Evolutionary conservation across 1,284 basidiomycete species (phyloP), one percentile per base, ranked within the genome.

Genomic region (Kalmanozyma brasiliensis): DNA sequence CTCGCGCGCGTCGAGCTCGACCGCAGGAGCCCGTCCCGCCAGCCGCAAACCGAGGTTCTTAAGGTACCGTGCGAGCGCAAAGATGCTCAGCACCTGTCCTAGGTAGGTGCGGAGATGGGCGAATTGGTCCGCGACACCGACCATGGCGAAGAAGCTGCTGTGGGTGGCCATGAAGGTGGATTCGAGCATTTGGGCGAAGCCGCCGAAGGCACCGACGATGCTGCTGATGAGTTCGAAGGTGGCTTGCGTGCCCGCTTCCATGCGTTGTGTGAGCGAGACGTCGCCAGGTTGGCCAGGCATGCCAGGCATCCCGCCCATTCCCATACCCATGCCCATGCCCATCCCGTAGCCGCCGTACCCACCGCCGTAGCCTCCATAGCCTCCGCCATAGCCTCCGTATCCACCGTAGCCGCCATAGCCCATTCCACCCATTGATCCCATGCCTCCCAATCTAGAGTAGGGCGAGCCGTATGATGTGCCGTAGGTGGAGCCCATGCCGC

Each of bases 111-210:
- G 88, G 40, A 98, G 87, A 73, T 91, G 90, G 8, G 90, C 89
- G 78, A 99, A 91, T 82, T 98, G 96, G 80, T 99, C 95, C 35
- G 94, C 88, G 24, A 98, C 94, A 63, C 94, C 93, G 52, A 98
- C 93, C 91, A 99, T 97, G 61, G 95, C 95, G 82, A 98, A 98
- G 85, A 99, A 98, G 38, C 89, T 91, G 4, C 92, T 94, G 84
- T 99, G 96, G 0, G 96, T 99, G 4, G 96, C 96, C 91, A 98
- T 93, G 84, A 97, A 98, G 4, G 96, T 98, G 37, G 89, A 91
- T 83, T 98, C 95, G 74, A 99, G 89, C 89, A 99, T 95, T 83
- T 98, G 96, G 0, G 96, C 91, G 62, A 99, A 90, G 13, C 94
- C 94, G 0, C 90, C 89, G 83, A 98, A 97, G 2, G 95, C 96